Percentiles rank a stretch among this genome's conserved stretches.
Conservation (phyloP, 2,329 filamentous ascomycete species). For the Diplodia seriata region DNA sequence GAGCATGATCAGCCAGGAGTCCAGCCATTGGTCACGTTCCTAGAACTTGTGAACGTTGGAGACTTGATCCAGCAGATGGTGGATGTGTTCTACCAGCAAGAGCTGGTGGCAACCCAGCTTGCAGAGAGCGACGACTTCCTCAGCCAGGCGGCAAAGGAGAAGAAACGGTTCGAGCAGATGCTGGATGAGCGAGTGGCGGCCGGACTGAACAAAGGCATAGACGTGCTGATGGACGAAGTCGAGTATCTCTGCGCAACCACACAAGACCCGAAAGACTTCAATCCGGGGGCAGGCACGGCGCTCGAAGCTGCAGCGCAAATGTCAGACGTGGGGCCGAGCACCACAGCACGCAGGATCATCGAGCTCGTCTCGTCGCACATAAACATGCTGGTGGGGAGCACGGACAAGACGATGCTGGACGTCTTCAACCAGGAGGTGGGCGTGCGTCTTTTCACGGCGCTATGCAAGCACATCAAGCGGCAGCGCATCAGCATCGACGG, state of each 20-base stretch:
- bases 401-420: slow-evolving; percentile 96
- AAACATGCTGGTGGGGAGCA: slow-evolving; percentile 89
- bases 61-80: slow-evolving; percentile 99
- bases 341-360: slow-evolving; percentile 80
- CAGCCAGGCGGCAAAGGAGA: slow-evolving; percentile 87
- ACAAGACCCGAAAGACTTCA: slow-evolving; percentile 87
- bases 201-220: slow-evolving; percentile 95
- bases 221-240: slow-evolving; percentile 97
- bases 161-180: slow-evolving; percentile 99
- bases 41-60: slow-evolving; percentile 96
- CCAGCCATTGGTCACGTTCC: slow-evolving; percentile 90
- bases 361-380: slow-evolving; percentile 88
- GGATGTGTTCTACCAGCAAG: slow-evolving; percentile 97
- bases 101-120: slow-evolving; percentile 81
- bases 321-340: slow-evolving; percentile 73
- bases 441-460: slow-evolving; percentile 83
- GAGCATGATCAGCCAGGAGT: slow-evolving; percentile 74
- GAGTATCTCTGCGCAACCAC: slow-evolving; percentile 92
- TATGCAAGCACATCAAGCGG: slow-evolving; percentile 97
- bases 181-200: slow-evolving; percentile 95
- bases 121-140: slow-evolving; percentile 94
- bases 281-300: slow-evolving; percentile 63
- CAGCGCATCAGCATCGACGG: slow-evolving; percentile 91
- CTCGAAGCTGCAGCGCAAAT: slow-evolving; percentile 42
- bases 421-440: slow-evolving; percentile 99